These are phyloP conservation scores for Nymphaea thermarum DNA, from an alignment of 164 flowering plant genomes.

Conservation along the genomic window DNA sequence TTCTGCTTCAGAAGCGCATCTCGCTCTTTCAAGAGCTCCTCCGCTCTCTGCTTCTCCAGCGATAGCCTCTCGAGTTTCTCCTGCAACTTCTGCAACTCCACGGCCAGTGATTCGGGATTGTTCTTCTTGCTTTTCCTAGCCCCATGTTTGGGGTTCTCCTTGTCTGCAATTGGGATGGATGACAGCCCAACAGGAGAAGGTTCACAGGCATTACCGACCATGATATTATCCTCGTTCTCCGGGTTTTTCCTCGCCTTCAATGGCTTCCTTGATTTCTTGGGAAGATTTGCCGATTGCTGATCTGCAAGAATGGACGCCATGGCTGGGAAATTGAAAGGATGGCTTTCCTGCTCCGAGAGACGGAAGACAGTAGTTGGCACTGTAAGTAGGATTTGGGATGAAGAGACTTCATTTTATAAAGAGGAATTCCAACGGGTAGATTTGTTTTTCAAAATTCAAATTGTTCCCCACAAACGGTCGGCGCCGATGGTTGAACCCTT, in stretches of 20 bases:
- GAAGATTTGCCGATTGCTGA: neutral
- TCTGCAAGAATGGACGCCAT: neutral
- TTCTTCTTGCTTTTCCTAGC: slow-evolving; percentile 12
- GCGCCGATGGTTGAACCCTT: too few species aligned
- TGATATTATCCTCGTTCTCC: slow-evolving; percentile 34
- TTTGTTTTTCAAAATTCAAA: too few species aligned
- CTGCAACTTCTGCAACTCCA: slow-evolving; percentile 61
- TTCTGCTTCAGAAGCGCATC: slow-evolving; percentile 53
- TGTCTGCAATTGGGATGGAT: slow-evolving; percentile 12
- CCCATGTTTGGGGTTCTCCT: slow-evolving; percentile 40
- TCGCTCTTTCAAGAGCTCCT: slow-evolving; percentile 50
- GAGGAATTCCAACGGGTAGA: too few species aligned
- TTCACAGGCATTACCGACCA: slow-evolving; percentile 23
- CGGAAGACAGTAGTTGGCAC: too few species aligned
- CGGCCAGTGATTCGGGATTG: slow-evolving; percentile 34
- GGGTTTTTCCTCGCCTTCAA: slow-evolving; percentile 46
- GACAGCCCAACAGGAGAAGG: slow-evolving; percentile 17
- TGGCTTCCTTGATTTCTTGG: slow-evolving; percentile 38
- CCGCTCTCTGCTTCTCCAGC: slow-evolving; percentile 74
- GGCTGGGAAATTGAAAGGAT: too few species aligned
- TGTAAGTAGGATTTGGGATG: too few species aligned
- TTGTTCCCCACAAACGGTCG: too few species aligned
- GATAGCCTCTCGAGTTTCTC: slow-evolving; percentile 51
- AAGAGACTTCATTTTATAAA: too few species aligned
- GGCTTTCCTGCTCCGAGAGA: too few species aligned